Conservation (phyloP, 2,329 filamentous ascomycete genomes). For the Scytalidium sp. region DNA sequence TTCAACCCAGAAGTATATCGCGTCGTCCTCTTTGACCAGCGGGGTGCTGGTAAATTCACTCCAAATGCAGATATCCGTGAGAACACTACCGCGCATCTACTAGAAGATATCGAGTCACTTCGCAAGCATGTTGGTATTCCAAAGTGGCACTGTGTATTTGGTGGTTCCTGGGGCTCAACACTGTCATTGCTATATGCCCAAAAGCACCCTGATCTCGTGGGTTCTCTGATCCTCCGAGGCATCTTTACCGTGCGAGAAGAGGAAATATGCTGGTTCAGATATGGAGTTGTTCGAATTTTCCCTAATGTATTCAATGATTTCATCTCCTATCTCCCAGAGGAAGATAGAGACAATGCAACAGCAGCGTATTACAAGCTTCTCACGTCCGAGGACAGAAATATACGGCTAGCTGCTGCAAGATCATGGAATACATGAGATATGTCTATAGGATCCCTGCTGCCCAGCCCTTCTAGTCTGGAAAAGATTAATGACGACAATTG, state of each 20-base stretch:
- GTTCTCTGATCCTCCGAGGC: slow-evolving; percentile 38
- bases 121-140: slow-evolving; percentile 36
- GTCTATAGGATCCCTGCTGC: slow-evolving; percentile 26
- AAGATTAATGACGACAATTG: slow-evolving; percentile 28
- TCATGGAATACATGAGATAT: slow-evolving; percentile 35
- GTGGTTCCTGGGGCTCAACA: slow-evolving; percentile 45
- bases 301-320: slow-evolving; percentile 37
- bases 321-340: slow-evolving; percentile 31
- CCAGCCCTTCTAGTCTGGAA: slow-evolving; percentile 14
- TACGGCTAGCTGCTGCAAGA: slow-evolving; percentile 24
- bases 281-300: slow-evolving; percentile 30
- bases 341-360: slow-evolving; percentile 33
- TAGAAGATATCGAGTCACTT: slow-evolving; percentile 42
- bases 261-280: slow-evolving; percentile 35
- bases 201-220: slow-evolving; percentile 34
- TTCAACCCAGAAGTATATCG: slow-evolving; percentile 42
- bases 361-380: slow-evolving; percentile 37
- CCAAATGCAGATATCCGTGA: slow-evolving; percentile 37
- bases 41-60: slow-evolving; percentile 40
- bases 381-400: slow-evolving; percentile 26
- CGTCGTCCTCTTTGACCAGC: slow-evolving; percentile 44
- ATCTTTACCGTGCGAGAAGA: slow-evolving; percentile 35
- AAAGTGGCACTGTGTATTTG: slow-evolving; percentile 44
- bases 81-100: slow-evolving; percentile 42
- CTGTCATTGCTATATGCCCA: slow-evolving; percentile 42